Evolutionary conservation across 345 rosid species (phyloP).

Genomic region (Salix suchowensis): DNA sequence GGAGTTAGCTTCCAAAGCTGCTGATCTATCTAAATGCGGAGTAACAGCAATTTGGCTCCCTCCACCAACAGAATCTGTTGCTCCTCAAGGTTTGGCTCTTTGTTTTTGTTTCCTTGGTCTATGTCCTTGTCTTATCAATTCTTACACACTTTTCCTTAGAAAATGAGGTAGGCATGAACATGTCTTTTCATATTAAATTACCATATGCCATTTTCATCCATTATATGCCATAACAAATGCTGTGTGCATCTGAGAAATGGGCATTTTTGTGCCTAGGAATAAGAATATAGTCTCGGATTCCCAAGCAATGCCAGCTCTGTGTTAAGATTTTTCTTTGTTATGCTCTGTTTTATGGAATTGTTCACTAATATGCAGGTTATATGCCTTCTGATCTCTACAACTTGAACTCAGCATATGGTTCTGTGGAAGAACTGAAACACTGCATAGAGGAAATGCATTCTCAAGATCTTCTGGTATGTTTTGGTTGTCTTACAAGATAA

Average conservation of each 20-base stretch:
- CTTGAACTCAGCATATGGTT: constrained; percentile 47
- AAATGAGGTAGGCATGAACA: background rate
- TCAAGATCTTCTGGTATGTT: constrained; percentile 38
- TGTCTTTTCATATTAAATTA: background rate
- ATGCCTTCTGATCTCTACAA: constrained; percentile 58
- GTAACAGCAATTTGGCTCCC: constrained; percentile 49
- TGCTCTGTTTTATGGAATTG: background rate
- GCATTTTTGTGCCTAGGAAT: constrained; percentile 1
- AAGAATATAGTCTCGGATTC: background rate
- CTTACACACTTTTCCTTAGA: background rate
- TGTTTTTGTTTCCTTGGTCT: constrained; percentile 1
- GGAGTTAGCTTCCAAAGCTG: constrained; percentile 43
- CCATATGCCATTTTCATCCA: no score
- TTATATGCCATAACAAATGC: background rate
- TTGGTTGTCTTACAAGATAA: background rate
- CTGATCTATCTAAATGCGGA: constrained; percentile 42
- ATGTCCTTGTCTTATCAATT: background rate
- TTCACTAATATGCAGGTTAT: constrained; percentile 36
- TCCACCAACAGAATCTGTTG: constrained; percentile 52
- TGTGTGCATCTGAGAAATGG: background rate
- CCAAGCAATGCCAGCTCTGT: background rate
- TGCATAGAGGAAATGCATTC: constrained; percentile 47
- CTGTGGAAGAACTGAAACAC: constrained; percentile 40
- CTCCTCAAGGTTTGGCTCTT: constrained; percentile 39
- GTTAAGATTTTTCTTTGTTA: background rate